These are phyloP conservation scores for Shiraia sp. DNA, from an alignment of 2,329 filamentous ascomycete genomes.

Conservation along the genomic window DNA sequence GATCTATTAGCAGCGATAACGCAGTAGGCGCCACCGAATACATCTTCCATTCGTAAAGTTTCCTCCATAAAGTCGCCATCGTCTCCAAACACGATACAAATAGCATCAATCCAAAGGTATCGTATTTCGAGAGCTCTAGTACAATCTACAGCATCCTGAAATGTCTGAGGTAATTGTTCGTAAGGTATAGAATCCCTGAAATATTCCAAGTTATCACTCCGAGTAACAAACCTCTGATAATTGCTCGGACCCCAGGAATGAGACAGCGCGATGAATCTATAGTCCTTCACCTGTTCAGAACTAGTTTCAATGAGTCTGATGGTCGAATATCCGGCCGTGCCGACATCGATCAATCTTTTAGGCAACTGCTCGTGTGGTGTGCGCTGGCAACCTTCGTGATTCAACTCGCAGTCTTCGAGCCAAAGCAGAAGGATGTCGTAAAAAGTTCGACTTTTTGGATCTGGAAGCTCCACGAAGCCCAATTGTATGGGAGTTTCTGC, in stretches of 20 bases:
- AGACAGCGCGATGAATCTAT: slow-evolving; percentile 16
- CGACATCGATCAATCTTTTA: slow-evolving; percentile 16
- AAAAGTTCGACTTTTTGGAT: not conserved
- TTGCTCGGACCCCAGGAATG: slow-evolving; percentile 17
- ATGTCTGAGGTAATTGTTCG: slow-evolving; percentile 11
- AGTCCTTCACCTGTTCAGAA: not conserved
- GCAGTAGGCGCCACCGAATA: slow-evolving; percentile 21
- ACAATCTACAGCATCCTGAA: slow-evolving; percentile 19
- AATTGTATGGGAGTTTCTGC: slow-evolving; percentile 11
- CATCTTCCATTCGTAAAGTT: slow-evolving; percentile 20
- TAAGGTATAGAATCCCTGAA: slow-evolving; percentile 7
- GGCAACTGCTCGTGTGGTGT: not conserved
- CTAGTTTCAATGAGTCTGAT: slow-evolving; percentile 8
- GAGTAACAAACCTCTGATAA: slow-evolving; percentile 6
- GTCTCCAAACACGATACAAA: slow-evolving; percentile 27
- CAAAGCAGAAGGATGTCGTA: slow-evolving; percentile 10
- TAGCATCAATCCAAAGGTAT: slow-evolving; percentile 31
- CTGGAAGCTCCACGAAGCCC: slow-evolving; percentile 11
- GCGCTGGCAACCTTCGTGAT: slow-evolving; percentile 1
- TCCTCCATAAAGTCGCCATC: slow-evolving; percentile 23
- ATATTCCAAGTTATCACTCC: not conserved
- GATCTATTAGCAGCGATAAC: slow-evolving; percentile 20
- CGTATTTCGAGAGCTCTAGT: slow-evolving; percentile 15
- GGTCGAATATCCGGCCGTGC: not conserved
- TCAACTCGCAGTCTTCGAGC: slow-evolving; percentile 11